Percentiles rank a stretch among this genome's conserved stretches.
These are phyloP conservation scores for Xerocomellus dryophilus DNA, from an alignment of 768 basidiomycete species.

Conservation along the genomic window DNA sequence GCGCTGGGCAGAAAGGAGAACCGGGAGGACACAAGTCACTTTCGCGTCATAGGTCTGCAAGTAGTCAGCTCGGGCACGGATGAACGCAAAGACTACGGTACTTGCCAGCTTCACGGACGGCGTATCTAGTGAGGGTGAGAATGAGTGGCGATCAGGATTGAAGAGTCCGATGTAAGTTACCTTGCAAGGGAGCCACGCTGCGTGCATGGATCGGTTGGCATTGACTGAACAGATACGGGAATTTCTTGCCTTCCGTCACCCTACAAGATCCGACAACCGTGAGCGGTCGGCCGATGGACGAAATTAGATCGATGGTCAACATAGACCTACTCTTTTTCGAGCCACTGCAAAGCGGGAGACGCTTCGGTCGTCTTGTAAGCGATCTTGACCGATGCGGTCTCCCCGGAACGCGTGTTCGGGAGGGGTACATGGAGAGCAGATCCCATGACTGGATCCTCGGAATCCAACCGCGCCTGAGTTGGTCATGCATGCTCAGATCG, in stretches of 20 bases:
- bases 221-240: slow-evolving; percentile 89
- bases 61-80: neutral
- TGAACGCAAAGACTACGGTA: neutral
- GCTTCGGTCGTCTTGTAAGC: slow-evolving; percentile 71
- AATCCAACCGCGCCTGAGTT: slow-evolving; percentile 49
- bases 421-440: slow-evolving; percentile 66
- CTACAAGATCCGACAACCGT: slow-evolving; percentile 34
- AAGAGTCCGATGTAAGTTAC: slow-evolving; percentile 29
- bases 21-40: slow-evolving; percentile 77
- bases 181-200: slow-evolving; percentile 75
- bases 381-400: slow-evolving; percentile 47
- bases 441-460: slow-evolving; percentile 72
- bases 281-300: neutral
- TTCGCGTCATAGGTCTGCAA: slow-evolving; percentile 74
- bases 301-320: neutral
- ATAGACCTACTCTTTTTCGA: slow-evolving; percentile 77
- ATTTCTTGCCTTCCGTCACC: slow-evolving; percentile 81
- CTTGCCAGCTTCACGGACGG: slow-evolving; percentile 82
- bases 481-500: neutral
- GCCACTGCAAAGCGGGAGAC: slow-evolving; percentile 83
- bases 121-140: slow-evolving; percentile 51
- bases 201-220: slow-evolving; percentile 91
- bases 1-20: slow-evolving; percentile 80
- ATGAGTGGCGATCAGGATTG: neutral
- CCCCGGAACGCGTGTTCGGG: slow-evolving; percentile 35